A percentile compares a stretch with the other conserved stretches of the same genome.
These are phyloP conservation scores for Achaetomiella virescens DNA, from an alignment of 495 filamentous ascomycete genomes.

Conservation along the genomic window DNA sequence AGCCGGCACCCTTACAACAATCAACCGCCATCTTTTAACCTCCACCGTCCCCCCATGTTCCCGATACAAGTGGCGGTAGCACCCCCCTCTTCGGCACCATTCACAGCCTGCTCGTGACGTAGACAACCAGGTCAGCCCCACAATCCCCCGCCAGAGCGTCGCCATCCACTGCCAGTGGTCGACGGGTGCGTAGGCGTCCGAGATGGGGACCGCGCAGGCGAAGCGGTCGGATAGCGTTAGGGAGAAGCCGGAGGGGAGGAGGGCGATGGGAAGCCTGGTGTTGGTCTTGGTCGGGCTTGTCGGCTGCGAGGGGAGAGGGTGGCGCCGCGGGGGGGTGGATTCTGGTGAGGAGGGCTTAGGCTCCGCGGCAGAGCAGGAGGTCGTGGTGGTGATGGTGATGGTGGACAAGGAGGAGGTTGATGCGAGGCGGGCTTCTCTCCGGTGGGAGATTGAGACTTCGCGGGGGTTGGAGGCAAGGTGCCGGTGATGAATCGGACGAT, in stretches of 20 bases:
- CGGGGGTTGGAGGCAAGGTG: conserved; percentile 1
- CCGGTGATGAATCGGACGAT: conserved; percentile 57
- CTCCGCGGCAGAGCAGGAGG: not conserved
- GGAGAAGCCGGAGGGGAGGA: conserved; percentile 64
- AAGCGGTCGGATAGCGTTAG: conserved; percentile 71
- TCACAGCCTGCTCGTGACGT: conserved; percentile 34
- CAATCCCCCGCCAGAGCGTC: conserved; percentile 82
- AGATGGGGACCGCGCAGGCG: conserved; percentile 63
- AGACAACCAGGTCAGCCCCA: conserved; percentile 87
- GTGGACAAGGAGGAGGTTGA: not conserved
- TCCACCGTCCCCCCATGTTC: conserved; percentile 42
- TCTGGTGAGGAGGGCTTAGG: not conserved
- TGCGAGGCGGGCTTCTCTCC: too few relatives aligned
- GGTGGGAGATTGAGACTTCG: conserved; percentile 1
- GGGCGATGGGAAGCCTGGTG: conserved; percentile 53
- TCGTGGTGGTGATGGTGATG: not conserved
- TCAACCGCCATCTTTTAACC: conserved; percentile 38
- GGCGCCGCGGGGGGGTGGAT: not conserved
- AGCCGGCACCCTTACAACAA: conserved; percentile 30
- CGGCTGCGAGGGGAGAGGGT: not conserved
- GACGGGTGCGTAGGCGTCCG: conserved; percentile 68
- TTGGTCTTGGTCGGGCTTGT: not conserved
- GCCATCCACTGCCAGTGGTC: conserved; percentile 99
- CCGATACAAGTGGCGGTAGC: not conserved
- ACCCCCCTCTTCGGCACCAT: conserved; percentile 5